Conservation (phyloP, 805 yeast genomes). For the Saccharomycopsis sp. region DNA sequence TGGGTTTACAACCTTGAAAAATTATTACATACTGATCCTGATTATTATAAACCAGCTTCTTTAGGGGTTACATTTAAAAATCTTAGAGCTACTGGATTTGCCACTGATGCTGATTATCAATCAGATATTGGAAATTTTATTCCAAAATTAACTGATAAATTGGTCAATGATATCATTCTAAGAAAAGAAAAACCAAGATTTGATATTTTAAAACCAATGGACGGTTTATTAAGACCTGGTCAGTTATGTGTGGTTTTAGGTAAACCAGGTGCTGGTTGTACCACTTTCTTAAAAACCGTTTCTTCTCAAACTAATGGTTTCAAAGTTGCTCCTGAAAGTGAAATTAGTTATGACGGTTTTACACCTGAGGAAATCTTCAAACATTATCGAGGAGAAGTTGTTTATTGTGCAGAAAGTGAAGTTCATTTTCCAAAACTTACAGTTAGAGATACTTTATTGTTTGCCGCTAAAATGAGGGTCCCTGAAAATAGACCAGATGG, state of each 20-base stretch:
- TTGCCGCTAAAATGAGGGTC: constrained; percentile 45
- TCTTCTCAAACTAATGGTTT: constrained; percentile 49
- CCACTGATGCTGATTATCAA: constrained; percentile 56
- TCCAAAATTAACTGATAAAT: constrained; percentile 26
- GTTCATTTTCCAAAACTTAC: constrained; percentile 52
- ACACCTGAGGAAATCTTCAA: constrained; percentile 33
- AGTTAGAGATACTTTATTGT: constrained; percentile 48
- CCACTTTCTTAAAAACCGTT: constrained; percentile 48
- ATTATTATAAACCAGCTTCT: constrained; percentile 44
- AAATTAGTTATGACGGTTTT: constrained; percentile 41
- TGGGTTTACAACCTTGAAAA: constrained; percentile 57
- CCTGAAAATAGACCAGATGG: constrained; percentile 47
- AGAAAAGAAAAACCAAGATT: constrained; percentile 25
- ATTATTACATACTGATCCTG: constrained; percentile 44
- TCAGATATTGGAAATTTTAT: constrained; percentile 28
- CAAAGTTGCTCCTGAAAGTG: constrained; percentile 32
- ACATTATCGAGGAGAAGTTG: constrained; percentile 49
- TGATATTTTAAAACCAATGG: constrained; percentile 42
- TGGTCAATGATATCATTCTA: constrained; percentile 2
- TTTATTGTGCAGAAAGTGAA: constrained; percentile 57
- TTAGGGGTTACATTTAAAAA: constrained; percentile 50
- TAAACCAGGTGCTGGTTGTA: constrained; percentile 69
- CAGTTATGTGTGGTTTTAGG: constrained; percentile 66
- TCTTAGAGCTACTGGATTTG: constrained; percentile 51
- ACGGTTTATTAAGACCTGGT: constrained; percentile 50